Conservation (phyloP, 2,329 filamentous ascomycete genomes). For the Penicillium digitatum region DNA sequence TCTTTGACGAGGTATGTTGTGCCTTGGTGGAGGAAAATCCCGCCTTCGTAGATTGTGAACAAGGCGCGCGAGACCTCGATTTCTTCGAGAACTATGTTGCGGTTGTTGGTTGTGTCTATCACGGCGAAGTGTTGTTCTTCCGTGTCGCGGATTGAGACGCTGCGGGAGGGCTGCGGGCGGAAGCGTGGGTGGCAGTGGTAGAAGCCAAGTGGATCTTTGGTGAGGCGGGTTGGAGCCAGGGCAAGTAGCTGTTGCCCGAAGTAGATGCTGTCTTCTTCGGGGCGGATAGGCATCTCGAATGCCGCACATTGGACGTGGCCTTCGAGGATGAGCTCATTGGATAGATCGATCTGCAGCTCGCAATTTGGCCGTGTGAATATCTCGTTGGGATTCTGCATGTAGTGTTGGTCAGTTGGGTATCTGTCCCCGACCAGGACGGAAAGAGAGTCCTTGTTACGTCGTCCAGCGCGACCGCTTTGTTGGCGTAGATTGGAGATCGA, state of each 20-base stretch:
- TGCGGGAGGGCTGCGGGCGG: conserved; percentile 74
- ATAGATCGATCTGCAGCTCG: conserved; percentile 84
- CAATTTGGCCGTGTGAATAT: conserved; percentile 86
- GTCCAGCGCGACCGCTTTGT: conserved; percentile 87
- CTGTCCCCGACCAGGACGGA: conserved; percentile 85
- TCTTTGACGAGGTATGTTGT: conserved; percentile 87
- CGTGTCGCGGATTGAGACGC: conserved; percentile 83
- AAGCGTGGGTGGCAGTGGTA: conserved; percentile 89
- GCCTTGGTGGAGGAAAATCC: conserved; percentile 96
- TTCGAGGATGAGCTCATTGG: conserved; percentile 85
- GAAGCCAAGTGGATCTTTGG: conserved; percentile 71
- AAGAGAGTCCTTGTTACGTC: conserved; percentile 87
- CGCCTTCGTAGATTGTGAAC: conserved; percentile 94
- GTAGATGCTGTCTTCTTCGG: conserved; percentile 69
- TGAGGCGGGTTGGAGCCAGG: conserved; percentile 69
- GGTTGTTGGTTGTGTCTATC: conserved; percentile 73
- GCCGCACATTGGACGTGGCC: conserved; percentile 95
- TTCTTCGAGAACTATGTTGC: conserved; percentile 85
- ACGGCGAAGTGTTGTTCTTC: conserved; percentile 92
- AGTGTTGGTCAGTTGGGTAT: conserved; percentile 89
- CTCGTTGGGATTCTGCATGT: conserved; percentile 93
- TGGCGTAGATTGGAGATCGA: conserved; percentile 92
- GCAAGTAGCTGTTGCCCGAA: conserved; percentile 70
- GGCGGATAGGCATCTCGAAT: conserved; percentile 87
- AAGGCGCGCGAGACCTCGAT: conserved; percentile 93